Evolutionary conservation across 495 filamentous ascomycete species (phyloP).

Genomic region (Cercophora sp.): DNA sequence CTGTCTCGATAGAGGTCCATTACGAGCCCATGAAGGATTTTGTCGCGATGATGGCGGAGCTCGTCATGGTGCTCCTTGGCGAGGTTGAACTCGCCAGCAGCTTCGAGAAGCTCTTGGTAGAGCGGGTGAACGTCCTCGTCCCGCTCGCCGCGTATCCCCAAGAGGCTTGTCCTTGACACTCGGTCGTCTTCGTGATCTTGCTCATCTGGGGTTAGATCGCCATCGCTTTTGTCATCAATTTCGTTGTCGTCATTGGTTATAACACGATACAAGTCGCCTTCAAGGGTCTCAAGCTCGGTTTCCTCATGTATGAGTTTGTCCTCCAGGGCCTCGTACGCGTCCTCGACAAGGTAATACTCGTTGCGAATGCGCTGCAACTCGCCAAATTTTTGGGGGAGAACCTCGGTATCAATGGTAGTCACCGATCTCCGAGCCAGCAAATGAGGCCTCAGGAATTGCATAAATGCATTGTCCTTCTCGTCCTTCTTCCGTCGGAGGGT

Average conservation of each 20-base stretch:
- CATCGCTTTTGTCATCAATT: constrained; percentile 11
- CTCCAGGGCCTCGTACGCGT: constrained; percentile 23
- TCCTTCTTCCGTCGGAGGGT: constrained; percentile 17
- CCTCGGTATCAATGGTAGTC: constrained; percentile 4
- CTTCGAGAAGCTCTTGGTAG: constrained; percentile 25
- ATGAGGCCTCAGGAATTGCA: constrained; percentile 23
- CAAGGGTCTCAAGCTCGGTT: constrained; percentile 16
- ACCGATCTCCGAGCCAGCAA: constrained; percentile 11
- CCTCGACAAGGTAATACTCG: constrained; percentile 23
- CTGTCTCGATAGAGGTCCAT: constrained; percentile 22
- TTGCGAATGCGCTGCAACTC: constrained; percentile 24
- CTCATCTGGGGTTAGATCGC: no score
- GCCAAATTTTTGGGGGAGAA: constrained; percentile 13
- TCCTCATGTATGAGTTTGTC: constrained; percentile 20
- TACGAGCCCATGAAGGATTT: constrained; percentile 25
- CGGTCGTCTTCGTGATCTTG: constrained; percentile 8
- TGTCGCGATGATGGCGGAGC: constrained; percentile 21
- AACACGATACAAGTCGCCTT: constrained; percentile 17
- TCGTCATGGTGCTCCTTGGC: constrained; percentile 28
- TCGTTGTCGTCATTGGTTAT: constrained; percentile 5
- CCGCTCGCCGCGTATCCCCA: constrained; percentile 26
- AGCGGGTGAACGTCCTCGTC: constrained; percentile 30
- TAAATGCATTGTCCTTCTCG: constrained; percentile 25
- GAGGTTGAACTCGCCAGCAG: constrained; percentile 22
- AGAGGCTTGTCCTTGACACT: constrained; percentile 18